Evolutionary conservation across 2,329 filamentous ascomycete species (phyloP), one percentile per base, ranked within the genome.

Genomic region (Talaromyces albobiverticillius): DNA sequence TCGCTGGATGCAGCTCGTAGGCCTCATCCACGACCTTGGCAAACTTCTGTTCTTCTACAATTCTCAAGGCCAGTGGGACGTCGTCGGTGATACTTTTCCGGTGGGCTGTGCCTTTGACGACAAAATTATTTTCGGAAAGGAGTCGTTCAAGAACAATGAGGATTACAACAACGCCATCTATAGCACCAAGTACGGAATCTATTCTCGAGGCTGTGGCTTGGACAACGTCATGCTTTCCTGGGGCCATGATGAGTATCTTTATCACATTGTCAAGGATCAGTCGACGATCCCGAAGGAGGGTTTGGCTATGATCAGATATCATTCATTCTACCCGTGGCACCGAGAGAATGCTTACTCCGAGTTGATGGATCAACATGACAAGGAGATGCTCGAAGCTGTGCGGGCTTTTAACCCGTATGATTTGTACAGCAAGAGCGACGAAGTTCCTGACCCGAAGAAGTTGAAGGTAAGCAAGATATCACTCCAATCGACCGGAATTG

Each of bases 301-400:
- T 0, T 80, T 96, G 10, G 91, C 90, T 57, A 95, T 96, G 89
- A 94, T 96, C 69, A 80, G 91, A 53, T 95, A 95, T 74, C 91
- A 96, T 75, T 90, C 86, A 4, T 95, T 95, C 75, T 96, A 96
- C 74, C 87, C 91, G 14, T 96, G 90, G 91, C 91, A 95, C 74
- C 83, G 80, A 57, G 86, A 87, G 70, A 87, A 86, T 52, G 90
- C 89, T 5, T 96, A 96, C 74, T 72, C 74, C 57, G 84, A 90
- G 72, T 82, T 95, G 71, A 95, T 95, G 90, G 82, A 87, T 69
- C 84, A 87, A 57, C 87, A 91, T 67, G 91, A 96, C 64, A 75
- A 86, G 70, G 80, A 81, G 64, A 91, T 95, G 86, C 76, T 95
- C 62, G 82, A 84, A 66, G 90, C 90, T 8, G 90, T 95, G 47